Percentiles rank a stretch among this genome's conserved stretches.
phyloP scores from a whole-genome alignment of 2,329 filamentous ascomycete species.

The Teratosphaeria epicoccoides region DNA sequence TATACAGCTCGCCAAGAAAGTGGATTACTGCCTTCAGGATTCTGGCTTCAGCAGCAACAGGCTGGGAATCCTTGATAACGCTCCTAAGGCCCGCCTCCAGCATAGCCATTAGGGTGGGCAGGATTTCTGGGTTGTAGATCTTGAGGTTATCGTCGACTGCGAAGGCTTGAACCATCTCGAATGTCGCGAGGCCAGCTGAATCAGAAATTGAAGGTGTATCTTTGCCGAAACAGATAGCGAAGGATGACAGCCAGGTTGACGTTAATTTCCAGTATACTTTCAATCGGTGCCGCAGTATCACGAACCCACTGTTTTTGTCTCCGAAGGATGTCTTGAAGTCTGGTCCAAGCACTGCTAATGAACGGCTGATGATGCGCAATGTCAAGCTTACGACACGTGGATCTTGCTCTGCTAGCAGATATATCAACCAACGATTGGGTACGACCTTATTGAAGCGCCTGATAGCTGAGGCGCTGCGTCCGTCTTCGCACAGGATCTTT shows the following conservation, averaged over 20 bases:
- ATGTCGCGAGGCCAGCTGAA: slow-evolving; percentile 62
- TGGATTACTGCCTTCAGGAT: slow-evolving; percentile 67
- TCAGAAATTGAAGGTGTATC: slow-evolving; percentile 63
- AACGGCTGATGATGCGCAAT: slow-evolving; percentile 69
- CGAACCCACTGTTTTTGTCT: slow-evolving; percentile 77
- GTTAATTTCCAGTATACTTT: slow-evolving; percentile 83
- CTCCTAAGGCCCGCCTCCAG: slow-evolving; percentile 73
- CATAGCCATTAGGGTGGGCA: slow-evolving; percentile 76
- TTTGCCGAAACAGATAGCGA: slow-evolving; percentile 76
- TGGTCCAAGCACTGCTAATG: slow-evolving; percentile 72
- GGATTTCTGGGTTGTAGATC: slow-evolving; percentile 64
- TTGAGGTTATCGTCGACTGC: slow-evolving; percentile 45
- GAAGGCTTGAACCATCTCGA: slow-evolving; percentile 64
- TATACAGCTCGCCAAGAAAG: slow-evolving; percentile 69
- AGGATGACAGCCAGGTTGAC: slow-evolving; percentile 74
- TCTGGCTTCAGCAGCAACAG: slow-evolving; percentile 39
- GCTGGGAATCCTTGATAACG: slow-evolving; percentile 47
- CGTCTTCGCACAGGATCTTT: slow-evolving; percentile 17
- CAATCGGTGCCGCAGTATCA: slow-evolving; percentile 69
- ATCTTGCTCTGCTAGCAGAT: slow-evolving; percentile 79
- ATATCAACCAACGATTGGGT: slow-evolving; percentile 71
- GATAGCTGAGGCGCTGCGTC: slow-evolving; percentile 13
- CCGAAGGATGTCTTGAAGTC: slow-evolving; percentile 78
- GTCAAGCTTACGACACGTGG: slow-evolving; percentile 71
- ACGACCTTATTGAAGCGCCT: slow-evolving; percentile 82